A percentile compares a stretch with the other conserved stretches of the same genome.
Evolutionary conservation across 2,329 filamentous ascomycete genomes (phyloP).

Genomic region (Xylaria sp.): DNA sequence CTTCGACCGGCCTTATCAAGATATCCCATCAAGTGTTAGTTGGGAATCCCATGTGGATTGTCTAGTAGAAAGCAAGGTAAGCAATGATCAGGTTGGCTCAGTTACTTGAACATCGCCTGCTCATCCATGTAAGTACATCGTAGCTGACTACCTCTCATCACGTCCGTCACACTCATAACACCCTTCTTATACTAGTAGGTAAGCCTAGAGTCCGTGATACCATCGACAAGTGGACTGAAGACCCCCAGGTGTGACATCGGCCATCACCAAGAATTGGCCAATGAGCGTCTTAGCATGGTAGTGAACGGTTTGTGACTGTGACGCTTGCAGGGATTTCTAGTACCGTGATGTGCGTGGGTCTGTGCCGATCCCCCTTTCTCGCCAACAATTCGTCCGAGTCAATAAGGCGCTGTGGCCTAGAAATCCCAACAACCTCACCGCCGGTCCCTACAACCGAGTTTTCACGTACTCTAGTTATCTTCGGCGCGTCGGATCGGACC

Average conservation of each 20-base stretch:
- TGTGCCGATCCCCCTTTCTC: conserved; percentile 24
- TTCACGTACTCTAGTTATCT: no score
- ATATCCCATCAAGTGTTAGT: conserved; percentile 1
- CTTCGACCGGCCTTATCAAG: not conserved
- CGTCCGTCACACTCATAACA: conserved; percentile 27
- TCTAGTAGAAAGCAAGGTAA: conserved; percentile 1
- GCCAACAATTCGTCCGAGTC: conserved; percentile 6
- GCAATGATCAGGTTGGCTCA: conserved; percentile 4
- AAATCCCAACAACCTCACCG: conserved; percentile 17
- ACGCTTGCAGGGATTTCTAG: conserved; percentile 23
- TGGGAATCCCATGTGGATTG: not conserved
- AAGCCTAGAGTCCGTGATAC: conserved; percentile 20
- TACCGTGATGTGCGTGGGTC: conserved; percentile 27
- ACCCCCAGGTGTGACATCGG: conserved; percentile 17
- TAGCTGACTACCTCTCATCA: conserved; percentile 9
- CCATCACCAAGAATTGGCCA: conserved; percentile 25
- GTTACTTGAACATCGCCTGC: conserved; percentile 8
- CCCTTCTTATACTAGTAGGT: conserved; percentile 17
- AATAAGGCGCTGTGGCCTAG: not conserved
- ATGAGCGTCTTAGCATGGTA: conserved; percentile 11
- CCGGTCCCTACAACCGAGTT: no score
- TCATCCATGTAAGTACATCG: conserved; percentile 1
- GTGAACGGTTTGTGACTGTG: conserved; percentile 27
- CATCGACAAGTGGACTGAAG: conserved; percentile 23
- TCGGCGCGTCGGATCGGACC: no score